Evolutionary conservation across 371 early-diverging fungal species (phyloP), one percentile per base, ranked within the genome.

Genomic region (Mucor saturninus): DNA sequence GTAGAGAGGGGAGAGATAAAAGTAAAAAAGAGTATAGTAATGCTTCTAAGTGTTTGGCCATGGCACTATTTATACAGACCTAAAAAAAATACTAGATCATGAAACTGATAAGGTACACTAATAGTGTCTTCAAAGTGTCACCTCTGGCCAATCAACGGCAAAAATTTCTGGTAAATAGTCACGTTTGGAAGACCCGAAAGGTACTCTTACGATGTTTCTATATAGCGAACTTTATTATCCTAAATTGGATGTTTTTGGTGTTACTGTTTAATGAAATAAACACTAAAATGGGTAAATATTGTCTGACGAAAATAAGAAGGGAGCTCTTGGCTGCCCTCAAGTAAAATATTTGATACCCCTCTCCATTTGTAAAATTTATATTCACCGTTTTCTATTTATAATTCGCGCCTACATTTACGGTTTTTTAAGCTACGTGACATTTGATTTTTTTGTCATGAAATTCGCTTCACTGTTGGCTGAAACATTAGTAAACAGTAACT

Each of bases 161-260:
- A 62, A 62, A 62, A 62, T 62, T 62, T 62, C 62, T 56, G 11
- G 28, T 7, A 21, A 35, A 35, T 13, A 62, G 62, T 62, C 62
- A 62, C 55, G n/a, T 13, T 32, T 57, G 35, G 10, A 14, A n/a
- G n/a, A 2, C 48, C 35, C 21, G 31, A n/a, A 45, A 42, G 48
- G 37, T 57, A 15, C 48, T 46, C 35, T 6, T 35, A 35, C 35
- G 35, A 35, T 35, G 35, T 35, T 8, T 35, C 21, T 21, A 21
- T 21, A 26, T 32, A 46, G n/a, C 3, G 9, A 32, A 46, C 35
- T 35, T 46, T 32, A 48, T 15, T 8, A 2, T 42, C 43, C 43
- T 9, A 13, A 42, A 42, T 42, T 9, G 43, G 43, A n/a, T 42
- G 14, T 14, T 42, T 42, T 42, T 14, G 43, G 43, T 42, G 43